Base-by-base conservation (phyloP, 768 basidiomycete genomes). In the Terana coerulea region DNA sequence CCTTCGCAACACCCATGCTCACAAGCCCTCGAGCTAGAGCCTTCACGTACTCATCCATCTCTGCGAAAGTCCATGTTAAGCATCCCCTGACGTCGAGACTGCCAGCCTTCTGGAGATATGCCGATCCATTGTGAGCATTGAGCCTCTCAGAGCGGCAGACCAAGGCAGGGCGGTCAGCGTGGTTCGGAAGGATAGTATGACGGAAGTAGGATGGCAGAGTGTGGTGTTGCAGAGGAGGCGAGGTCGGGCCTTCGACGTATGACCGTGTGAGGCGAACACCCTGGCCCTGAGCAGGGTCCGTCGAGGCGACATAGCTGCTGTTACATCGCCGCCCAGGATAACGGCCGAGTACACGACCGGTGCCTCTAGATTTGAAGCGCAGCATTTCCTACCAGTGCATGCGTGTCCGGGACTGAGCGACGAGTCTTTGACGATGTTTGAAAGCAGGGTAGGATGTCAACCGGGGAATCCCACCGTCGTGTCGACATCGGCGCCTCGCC, bases 1-100 rank as follows among this genome's bases (percentile, higher is more conserved):
- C 90, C 62, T 79, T 85, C 63, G 71, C 69, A 3, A 93, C 82
- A 14, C 88, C 88, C 69, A 91, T 68, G 1, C 66, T 67, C 12
- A 90, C 52, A 17, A 93, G 71, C 0, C 90, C 91, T 42, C 86
- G 71, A 1, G 90, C 81, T 5, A 88, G 73, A 3, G 88, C 83
- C 36, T 74, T 68, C 35, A 88, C 80, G 57, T 88, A 81, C 35
- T 68, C 60, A 57, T 85, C 75, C 51, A 93, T 83, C 65, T 90
- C 87, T 2, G 62, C 69, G 62, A 82, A 93, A 54, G 81, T 78
- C 90, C 90, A 91, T 21, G 81, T 78, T 12, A 93, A 72, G 61
- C 82, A 77, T 1, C 70, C 67, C 14, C 54, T 59, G n/a, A 72
- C 62, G 11, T 66, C 75, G 51, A 81, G 65, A 62, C 83, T 86